Percentiles rank a stretch among this genome's conserved stretches.
Conservation (phyloP, 2,329 filamentous ascomycete genomes). For the Hymenotorrendiella dingleyae region DNA sequence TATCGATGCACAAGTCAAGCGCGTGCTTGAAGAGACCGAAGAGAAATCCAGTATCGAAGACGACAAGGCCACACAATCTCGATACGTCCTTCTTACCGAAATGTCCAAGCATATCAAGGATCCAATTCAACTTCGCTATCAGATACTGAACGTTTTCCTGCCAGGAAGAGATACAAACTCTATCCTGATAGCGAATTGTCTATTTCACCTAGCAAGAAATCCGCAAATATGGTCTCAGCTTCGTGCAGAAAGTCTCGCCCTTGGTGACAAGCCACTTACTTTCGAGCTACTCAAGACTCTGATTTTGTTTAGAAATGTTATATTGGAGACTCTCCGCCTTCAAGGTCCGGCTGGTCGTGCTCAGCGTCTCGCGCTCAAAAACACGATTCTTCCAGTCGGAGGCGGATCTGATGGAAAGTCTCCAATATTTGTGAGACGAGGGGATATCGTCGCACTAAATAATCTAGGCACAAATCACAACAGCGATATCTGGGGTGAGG, state of each 20-base stretch:
- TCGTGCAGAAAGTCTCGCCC: not conserved
- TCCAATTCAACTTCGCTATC: not conserved
- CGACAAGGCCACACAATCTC: not conserved
- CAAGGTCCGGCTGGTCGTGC: not conserved
- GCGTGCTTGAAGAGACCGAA: not conserved
- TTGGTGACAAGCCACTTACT: not conserved
- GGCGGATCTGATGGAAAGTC: not conserved
- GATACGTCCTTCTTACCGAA: not conserved
- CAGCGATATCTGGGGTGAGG: conserved; percentile 60
- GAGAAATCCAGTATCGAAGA: conserved; percentile 1
- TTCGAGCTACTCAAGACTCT: not conserved
- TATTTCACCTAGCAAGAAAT: not conserved
- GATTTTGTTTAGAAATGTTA: not conserved
- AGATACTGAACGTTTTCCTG: not conserved
- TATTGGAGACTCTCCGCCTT: not conserved
- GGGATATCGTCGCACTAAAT: not conserved
- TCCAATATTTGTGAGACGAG: not conserved
- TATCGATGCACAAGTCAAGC: not conserved
- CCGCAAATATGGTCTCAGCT: not conserved
- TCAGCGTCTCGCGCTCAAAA: not conserved
- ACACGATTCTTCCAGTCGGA: not conserved
- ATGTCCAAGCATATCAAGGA: not conserved
- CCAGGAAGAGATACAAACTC: not conserved
- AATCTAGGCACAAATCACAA: conserved; percentile 16
- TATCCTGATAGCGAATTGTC: not conserved